phyloP scores from a whole-genome alignment of 2,329 filamentous ascomycete species.

The Rhinocladiella mackenziei region DNA sequence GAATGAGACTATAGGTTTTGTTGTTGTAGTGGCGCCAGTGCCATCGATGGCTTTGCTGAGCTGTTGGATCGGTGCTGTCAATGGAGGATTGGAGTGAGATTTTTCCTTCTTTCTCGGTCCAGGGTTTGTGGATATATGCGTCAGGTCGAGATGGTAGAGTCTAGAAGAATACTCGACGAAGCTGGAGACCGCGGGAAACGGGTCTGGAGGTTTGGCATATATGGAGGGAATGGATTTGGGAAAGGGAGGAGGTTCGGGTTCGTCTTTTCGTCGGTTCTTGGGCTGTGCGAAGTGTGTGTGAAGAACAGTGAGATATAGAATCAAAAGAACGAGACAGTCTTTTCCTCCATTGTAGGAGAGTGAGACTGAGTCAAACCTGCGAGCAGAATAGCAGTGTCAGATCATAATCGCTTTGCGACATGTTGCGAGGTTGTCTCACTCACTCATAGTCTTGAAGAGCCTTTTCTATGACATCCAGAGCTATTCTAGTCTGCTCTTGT shows the following conservation, averaged over 20 bases:
- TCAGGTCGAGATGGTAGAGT: slow-evolving; percentile 70
- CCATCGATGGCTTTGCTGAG: neutral
- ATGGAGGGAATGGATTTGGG: slow-evolving; percentile 67
- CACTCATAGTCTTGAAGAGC: slow-evolving; percentile 73
- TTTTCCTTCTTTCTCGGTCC: slow-evolving; percentile 28
- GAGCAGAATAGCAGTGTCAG: slow-evolving; percentile 2
- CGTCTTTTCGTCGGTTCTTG: slow-evolving; percentile 7
- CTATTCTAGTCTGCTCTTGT: slow-evolving; percentile 69
- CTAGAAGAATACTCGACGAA: slow-evolving; percentile 68
- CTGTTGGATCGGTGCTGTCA: slow-evolving; percentile 7
- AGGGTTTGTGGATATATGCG: slow-evolving; percentile 65
- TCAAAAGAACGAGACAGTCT: slow-evolving; percentile 87
- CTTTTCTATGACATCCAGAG: slow-evolving; percentile 69
- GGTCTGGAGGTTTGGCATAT: slow-evolving; percentile 80
- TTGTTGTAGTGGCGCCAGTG: slow-evolving; percentile 2
- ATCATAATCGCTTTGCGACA: no score
- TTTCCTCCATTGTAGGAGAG: slow-evolving; percentile 98
- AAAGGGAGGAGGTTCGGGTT: slow-evolving; percentile 27
- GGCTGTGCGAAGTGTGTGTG: slow-evolving; percentile 34
- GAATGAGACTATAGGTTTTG: slow-evolving; percentile 51
- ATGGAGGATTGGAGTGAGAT: slow-evolving; percentile 24
- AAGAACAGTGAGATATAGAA: slow-evolving; percentile 72
- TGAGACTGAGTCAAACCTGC: slow-evolving; percentile 70
- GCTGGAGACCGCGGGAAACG: slow-evolving; percentile 78
- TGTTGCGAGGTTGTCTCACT: slow-evolving; percentile 36